phyloP scores from a whole-genome alignment of 805 yeast genomes.

The Debaryomyces maramus region DNA sequence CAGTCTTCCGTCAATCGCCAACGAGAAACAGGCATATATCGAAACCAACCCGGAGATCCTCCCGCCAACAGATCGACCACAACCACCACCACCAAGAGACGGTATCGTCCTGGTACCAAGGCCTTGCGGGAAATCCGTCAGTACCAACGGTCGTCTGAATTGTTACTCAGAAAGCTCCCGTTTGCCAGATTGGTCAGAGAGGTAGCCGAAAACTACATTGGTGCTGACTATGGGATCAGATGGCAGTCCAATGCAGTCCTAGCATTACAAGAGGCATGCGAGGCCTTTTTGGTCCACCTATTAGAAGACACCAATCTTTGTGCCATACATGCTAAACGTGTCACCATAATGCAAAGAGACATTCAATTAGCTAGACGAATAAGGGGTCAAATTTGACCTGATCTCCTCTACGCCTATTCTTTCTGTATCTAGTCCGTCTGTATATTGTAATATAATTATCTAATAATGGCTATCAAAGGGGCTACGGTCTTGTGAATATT shows the following conservation, averaged over 20 bases:
- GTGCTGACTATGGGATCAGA: constrained; percentile 55
- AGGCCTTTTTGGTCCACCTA: constrained; percentile 70
- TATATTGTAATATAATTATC: not conserved
- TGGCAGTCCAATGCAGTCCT: constrained; percentile 80
- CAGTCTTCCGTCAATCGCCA: constrained; percentile 11
- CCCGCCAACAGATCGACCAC: constrained; percentile 22
- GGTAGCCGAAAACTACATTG: constrained; percentile 61
- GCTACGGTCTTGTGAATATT: no score
- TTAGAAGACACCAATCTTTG: constrained; percentile 76
- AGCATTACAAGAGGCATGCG: constrained; percentile 81
- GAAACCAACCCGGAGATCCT: constrained; percentile 60
- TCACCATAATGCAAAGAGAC: constrained; percentile 84
- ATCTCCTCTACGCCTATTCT: not conserved
- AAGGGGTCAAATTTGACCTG: constrained; percentile 46
- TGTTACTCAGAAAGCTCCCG: constrained; percentile 69
- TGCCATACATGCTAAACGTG: constrained; percentile 78
- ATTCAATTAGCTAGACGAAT: constrained; percentile 78
- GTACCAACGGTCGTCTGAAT: constrained; percentile 67
- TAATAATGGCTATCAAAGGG: no score
- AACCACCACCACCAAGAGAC: constrained; percentile 30
- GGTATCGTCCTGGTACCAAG: constrained; percentile 61
- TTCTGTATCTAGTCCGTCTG: not conserved
- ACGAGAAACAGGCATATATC: constrained; percentile 36
- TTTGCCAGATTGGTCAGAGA: constrained; percentile 77
- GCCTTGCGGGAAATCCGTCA: constrained; percentile 69